Evolutionary conservation across 148 eudicot species (phyloP).

Genomic region (Rheum nobile): DNA sequence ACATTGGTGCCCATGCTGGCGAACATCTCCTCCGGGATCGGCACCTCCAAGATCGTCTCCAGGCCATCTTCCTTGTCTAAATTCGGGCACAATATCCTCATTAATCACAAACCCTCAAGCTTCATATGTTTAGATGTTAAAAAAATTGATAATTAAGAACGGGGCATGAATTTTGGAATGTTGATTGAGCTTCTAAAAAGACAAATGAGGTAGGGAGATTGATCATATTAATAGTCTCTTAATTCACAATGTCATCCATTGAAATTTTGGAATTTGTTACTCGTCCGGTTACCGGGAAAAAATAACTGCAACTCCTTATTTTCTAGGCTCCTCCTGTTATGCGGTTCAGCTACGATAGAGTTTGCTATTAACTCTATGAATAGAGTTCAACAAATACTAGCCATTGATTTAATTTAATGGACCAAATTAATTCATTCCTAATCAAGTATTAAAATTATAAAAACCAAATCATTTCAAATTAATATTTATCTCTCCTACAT

Average conservation of each 20-base stretch:
- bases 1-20: conserved; percentile 53
- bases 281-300: too few species aligned
- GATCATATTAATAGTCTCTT: not conserved
- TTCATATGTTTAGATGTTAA: not conserved
- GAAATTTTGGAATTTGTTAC: too few species aligned
- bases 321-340: too few species aligned
- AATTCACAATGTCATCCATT: not conserved
- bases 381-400: too few species aligned
- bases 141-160: not conserved
- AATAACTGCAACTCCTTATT: too few species aligned
- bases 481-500: too few species aligned
- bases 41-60: conserved; percentile 88
- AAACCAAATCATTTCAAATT: too few species aligned
- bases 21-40: conserved; percentile 92
- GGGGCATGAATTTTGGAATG: not conserved
- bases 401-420: too few species aligned
- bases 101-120: not conserved
- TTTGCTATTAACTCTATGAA: too few species aligned
- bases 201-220: not conserved
- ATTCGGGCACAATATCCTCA: conserved; percentile 93
- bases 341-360: too few species aligned
- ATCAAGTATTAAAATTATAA: too few species aligned
- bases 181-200: not conserved
- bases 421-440: too few species aligned
- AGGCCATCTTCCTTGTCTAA: conserved; percentile 71